Evolutionary conservation across 148 eudicot species (phyloP).

Genomic region (Persicaria maculosa): DNA sequence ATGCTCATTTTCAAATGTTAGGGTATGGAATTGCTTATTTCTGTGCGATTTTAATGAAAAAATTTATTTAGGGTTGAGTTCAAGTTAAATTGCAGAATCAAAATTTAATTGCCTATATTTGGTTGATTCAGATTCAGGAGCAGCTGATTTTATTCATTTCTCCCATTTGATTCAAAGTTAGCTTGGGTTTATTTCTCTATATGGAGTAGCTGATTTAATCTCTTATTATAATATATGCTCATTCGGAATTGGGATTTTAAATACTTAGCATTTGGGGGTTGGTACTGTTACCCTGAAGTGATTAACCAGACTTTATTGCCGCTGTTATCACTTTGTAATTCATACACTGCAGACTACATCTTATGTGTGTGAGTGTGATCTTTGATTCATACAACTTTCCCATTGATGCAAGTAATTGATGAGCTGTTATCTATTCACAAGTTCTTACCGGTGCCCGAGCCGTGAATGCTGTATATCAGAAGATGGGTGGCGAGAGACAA

Average conservation of each 20-base stretch:
- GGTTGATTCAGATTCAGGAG: neutral
- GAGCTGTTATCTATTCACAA: neutral
- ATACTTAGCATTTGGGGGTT: neutral
- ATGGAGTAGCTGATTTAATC: too few species aligned
- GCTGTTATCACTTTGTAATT: neutral
- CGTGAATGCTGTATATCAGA: constrained; percentile 15
- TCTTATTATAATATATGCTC: neutral
- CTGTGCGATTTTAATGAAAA: neutral
- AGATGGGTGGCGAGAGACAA: constrained; percentile 69
- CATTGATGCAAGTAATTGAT: neutral
- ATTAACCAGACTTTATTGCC: neutral
- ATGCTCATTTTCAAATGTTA: neutral
- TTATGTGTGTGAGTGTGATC: too few species aligned
- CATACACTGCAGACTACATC: neutral
- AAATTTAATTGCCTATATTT: neutral
- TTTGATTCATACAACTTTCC: neutral
- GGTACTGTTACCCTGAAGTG: neutral
- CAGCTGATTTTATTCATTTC: neutral
- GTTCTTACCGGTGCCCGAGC: constrained; percentile 11
- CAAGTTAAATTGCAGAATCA: neutral
- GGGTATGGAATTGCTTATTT: neutral
- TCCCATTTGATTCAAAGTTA: neutral
- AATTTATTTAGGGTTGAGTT: constrained; percentile 1
- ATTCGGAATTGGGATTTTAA: neutral
- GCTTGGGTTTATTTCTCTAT: neutral